These are phyloP conservation scores for Phytopythium helicoides DNA, from an alignment of 352 stramenopile species.

Conservation along the genomic window DNA sequence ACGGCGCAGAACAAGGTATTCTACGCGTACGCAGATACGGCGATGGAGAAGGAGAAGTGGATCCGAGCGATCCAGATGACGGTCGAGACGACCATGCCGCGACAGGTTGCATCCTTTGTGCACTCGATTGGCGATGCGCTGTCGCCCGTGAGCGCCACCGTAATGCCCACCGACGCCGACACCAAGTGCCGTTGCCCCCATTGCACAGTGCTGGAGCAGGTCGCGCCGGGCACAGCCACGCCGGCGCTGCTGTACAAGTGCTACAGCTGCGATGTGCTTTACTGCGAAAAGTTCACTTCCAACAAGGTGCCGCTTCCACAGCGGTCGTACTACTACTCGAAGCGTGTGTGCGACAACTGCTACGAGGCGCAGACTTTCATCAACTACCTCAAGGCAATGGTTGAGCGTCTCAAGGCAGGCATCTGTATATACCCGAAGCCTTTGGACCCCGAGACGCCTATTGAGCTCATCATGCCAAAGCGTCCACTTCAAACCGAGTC, in stretches of 20 bases:
- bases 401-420: constrained; percentile 79
- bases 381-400: constrained; percentile 83
- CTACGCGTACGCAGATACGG: constrained; percentile 84
- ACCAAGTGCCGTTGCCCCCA: constrained; percentile 66
- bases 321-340: constrained; percentile 77
- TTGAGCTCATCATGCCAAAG: constrained; percentile 89
- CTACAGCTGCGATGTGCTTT: constrained; percentile 75
- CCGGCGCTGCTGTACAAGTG: constrained; percentile 73
- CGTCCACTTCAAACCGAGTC: constrained; percentile 75
- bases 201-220: constrained; percentile 46
- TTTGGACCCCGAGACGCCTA: constrained; percentile 79
- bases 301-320: constrained; percentile 81
- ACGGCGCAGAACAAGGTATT: constrained; percentile 89
- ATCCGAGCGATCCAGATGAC: constrained; percentile 85
- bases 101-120: constrained; percentile 45
- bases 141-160: constrained; percentile 50
- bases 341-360: constrained; percentile 85
- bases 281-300: constrained; percentile 80
- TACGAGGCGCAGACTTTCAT: constrained; percentile 84
- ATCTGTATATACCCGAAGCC: constrained; percentile 86
- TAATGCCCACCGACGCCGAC: constrained; percentile 55
- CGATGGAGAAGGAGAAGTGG: constrained; percentile 91
- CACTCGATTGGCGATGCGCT: constrained; percentile 40
- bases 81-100: constrained; percentile 80
- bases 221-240: constrained; percentile 11